A percentile compares a stretch with the other conserved stretches of the same genome.
Evolutionary conservation across 176 grass and related monocot species (phyloP).

Genomic region (Eleusine coracana): DNA sequence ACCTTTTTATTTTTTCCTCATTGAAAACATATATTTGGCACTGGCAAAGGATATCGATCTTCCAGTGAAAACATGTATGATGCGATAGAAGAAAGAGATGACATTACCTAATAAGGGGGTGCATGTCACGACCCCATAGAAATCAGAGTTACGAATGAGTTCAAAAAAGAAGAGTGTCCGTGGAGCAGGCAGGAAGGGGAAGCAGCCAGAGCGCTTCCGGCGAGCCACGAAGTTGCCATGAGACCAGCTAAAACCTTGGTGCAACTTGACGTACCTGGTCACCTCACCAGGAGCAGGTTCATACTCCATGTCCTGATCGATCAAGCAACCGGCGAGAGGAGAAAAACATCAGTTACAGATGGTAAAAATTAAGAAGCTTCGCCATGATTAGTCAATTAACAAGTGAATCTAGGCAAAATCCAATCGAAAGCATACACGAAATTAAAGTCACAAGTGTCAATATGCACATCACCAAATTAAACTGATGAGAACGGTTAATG

Average conservation of each 20-base stretch:
- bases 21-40: too few relatives aligned
- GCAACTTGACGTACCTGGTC: background rate
- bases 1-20: too few relatives aligned
- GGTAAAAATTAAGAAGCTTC: background rate
- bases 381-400: too few relatives aligned
- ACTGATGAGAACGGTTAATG: background rate
- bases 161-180: constrained; percentile 27
- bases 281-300: constrained; percentile 10
- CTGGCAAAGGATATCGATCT: too few relatives aligned
- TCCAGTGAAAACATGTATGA: too few relatives aligned
- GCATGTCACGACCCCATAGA: constrained; percentile 3
- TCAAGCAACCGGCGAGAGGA: background rate
- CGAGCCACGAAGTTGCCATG: constrained; percentile 29
- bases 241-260: background rate
- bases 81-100: too few relatives aligned
- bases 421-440: too few relatives aligned
- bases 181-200: constrained; percentile 22
- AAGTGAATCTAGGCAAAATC: too few relatives aligned
- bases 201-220: constrained; percentile 16
- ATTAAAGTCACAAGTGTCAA: too few relatives aligned
- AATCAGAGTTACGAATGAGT: background rate
- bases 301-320: background rate
- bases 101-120: background rate
- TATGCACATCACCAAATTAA: background rate
- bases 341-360: too few relatives aligned